Evolutionary conservation across 257 asterid species (phyloP).

Genomic region (Mentha longifolia): DNA sequence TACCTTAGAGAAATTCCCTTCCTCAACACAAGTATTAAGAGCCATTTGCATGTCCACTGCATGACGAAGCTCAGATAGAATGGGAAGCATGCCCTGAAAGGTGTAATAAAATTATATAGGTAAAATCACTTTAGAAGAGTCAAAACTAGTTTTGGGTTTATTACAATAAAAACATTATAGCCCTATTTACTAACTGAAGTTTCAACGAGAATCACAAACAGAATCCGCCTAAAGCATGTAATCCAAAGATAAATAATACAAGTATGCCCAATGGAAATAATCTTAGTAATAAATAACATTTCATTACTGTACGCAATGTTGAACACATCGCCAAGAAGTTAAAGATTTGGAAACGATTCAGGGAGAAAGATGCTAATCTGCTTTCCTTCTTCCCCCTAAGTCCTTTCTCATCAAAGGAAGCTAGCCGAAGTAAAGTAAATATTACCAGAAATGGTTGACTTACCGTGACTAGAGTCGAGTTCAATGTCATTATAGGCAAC

Average conservation of each 20-base stretch:
- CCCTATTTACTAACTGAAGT: conserved; percentile 8
- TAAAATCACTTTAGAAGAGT: conserved; percentile 16
- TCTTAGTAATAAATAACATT: conserved; percentile 8
- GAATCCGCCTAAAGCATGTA: conserved; percentile 17
- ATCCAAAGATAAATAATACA: conserved; percentile 8
- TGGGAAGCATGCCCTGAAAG: conserved; percentile 87
- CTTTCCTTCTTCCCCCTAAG: background rate
- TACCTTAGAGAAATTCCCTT: conserved; percentile 92
- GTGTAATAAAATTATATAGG: conserved; percentile 31
- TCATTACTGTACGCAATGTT: conserved; percentile 5
- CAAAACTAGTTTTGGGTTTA: conserved; percentile 19
- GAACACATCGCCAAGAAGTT: conserved; percentile 7
- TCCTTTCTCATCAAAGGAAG: background rate
- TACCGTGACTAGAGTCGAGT: background rate
- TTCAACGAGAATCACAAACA: conserved; percentile 13
- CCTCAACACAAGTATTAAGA: conserved; percentile 87
- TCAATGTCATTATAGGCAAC: background rate
- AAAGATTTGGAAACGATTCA: background rate
- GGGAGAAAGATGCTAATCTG: conserved; percentile 13
- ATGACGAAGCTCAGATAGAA: conserved; percentile 78
- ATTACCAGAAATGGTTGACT: background rate
- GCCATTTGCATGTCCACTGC: conserved; percentile 79
- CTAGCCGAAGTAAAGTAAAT: background rate
- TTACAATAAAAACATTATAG: conserved; percentile 8
- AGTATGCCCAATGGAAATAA: conserved; percentile 13